These are phyloP conservation scores for Closterium sp. DNA, from an alignment of 139 green algal genomes.

Conservation along the genomic window DNA sequence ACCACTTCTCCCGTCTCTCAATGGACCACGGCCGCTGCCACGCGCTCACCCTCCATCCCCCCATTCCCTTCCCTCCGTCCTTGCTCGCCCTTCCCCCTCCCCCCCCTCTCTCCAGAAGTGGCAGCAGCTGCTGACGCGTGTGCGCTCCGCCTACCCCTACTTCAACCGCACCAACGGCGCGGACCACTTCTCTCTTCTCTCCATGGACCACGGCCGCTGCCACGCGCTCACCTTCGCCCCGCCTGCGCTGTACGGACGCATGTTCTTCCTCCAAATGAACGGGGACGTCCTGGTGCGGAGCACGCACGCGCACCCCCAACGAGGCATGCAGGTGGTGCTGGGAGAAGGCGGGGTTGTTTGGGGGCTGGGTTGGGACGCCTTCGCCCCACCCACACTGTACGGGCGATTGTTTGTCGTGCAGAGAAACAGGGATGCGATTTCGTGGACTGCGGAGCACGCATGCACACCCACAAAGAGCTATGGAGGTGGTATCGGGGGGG, in stretches of 20 bases:
- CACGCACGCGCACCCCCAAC: too few relatives aligned
- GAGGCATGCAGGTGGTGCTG: too few relatives aligned
- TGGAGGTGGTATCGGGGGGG: too few relatives aligned
- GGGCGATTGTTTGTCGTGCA: too few relatives aligned
- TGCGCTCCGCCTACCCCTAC: slow-evolving; percentile 15
- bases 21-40: not conserved
- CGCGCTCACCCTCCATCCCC: not conserved
- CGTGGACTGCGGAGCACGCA: too few relatives aligned
- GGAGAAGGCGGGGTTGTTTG: too few relatives aligned
- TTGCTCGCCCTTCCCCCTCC: too few relatives aligned
- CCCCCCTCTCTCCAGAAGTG: not conserved
- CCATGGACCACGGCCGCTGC: not conserved
- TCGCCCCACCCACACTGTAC: too few relatives aligned
- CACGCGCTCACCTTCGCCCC: not conserved
- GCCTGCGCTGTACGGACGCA: not conserved
- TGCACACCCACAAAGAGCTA: too few relatives aligned
- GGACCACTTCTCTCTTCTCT: slow-evolving; percentile 37
- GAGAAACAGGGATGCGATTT: too few relatives aligned
- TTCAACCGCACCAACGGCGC: slow-evolving; percentile 33
- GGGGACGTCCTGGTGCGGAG: too few relatives aligned
- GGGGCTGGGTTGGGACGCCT: too few relatives aligned
- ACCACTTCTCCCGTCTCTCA: not conserved
- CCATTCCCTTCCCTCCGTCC: not conserved
- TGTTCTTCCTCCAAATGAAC: not conserved
- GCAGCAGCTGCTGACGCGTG: not conserved